Percentiles rank a stretch among this genome's conserved stretches.
Conservation (phyloP, 768 basidiomycete genomes). For the Calocybe indica region DNA sequence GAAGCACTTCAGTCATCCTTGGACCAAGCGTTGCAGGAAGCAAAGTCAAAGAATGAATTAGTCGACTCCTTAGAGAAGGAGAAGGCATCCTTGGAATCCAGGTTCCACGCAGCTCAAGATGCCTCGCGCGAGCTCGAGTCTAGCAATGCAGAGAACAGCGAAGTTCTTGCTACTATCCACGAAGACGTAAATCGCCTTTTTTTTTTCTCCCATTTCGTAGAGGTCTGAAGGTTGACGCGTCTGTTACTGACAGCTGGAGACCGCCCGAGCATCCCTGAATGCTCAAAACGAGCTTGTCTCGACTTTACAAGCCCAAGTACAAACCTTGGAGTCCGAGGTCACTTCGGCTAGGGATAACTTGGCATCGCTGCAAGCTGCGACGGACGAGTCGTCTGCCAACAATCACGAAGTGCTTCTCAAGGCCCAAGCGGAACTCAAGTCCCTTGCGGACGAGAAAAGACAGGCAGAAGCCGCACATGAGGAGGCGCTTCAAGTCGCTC, state of each 20-base stretch:
- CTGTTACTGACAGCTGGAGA: conserved; percentile 41
- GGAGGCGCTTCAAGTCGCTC: conserved; percentile 40
- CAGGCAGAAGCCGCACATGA: conserved; percentile 45
- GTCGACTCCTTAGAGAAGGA: conserved; percentile 43
- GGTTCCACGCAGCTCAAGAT: conserved; percentile 38
- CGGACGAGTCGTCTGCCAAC: conserved; percentile 44
- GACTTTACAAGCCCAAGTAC: conserved; percentile 43
- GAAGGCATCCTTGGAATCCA: conserved; percentile 41
- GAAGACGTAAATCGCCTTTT: conserved; percentile 40
- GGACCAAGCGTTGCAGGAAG: conserved; percentile 37
- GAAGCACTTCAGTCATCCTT: conserved; percentile 44
- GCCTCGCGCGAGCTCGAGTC: no score
- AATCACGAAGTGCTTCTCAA: conserved; percentile 62
- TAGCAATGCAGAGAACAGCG: no score
- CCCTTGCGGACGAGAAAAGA: conserved; percentile 46
- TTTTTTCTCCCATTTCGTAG: background rate
- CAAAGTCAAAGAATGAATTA: conserved; percentile 36
- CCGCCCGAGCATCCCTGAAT: conserved; percentile 31
- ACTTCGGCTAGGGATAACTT: conserved; percentile 45
- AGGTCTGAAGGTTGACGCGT: no score
- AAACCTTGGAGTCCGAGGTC: conserved; percentile 45
- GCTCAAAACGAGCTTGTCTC: conserved; percentile 42
- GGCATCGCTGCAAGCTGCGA: conserved; percentile 38
- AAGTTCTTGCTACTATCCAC: conserved; percentile 32
- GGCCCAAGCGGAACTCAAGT: conserved; percentile 56